Conservation (phyloP, 1,284 basidiomycete species). For the Melampsora americana region DNA sequence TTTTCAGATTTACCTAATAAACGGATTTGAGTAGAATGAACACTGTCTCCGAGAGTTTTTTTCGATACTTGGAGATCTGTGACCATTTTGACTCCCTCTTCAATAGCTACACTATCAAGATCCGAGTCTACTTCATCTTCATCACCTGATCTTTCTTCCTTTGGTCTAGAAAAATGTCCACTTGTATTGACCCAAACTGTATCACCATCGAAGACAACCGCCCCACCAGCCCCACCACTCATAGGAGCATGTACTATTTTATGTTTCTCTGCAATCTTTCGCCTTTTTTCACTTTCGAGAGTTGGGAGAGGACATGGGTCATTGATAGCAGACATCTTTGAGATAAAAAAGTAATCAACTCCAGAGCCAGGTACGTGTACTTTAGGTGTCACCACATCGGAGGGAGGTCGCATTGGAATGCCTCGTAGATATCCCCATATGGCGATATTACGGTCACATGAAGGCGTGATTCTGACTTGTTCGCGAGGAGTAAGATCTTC, state of each 20-base stretch:
- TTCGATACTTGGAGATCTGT: constrained; percentile 87
- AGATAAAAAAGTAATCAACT: constrained; percentile 62
- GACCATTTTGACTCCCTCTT: constrained; percentile 96
- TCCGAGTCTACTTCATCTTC: constrained; percentile 58
- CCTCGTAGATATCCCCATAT: constrained; percentile 93
- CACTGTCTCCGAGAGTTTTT: constrained; percentile 76
- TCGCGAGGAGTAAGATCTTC: constrained; percentile 93
- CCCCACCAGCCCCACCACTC: constrained; percentile 74
- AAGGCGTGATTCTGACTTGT: constrained; percentile 74
- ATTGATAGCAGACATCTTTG: constrained; percentile 69
- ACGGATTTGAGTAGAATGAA: constrained; percentile 76
- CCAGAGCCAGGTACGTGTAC: constrained; percentile 95
- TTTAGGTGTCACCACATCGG: constrained; percentile 65
- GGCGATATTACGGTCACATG: constrained; percentile 83
- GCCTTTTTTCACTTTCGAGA: constrained; percentile 81
- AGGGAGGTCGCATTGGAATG: constrained; percentile 67
- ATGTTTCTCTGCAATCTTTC: constrained; percentile 92
- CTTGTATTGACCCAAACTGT: constrained; percentile 97
- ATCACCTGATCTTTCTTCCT: constrained; percentile 59
- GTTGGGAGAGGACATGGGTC: constrained; percentile 96
- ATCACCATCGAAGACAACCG: constrained; percentile 96
- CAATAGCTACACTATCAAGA: constrained; percentile 55
- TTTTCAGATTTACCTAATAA: constrained; percentile 76
- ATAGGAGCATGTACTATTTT: constrained; percentile 95
- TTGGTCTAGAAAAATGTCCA: constrained; percentile 75